Percentiles rank a stretch among this genome's conserved stretches.
These are phyloP conservation scores for Podospora pseudoanserina DNA, from an alignment of 495 filamentous ascomycete genomes.

Conservation along the genomic window DNA sequence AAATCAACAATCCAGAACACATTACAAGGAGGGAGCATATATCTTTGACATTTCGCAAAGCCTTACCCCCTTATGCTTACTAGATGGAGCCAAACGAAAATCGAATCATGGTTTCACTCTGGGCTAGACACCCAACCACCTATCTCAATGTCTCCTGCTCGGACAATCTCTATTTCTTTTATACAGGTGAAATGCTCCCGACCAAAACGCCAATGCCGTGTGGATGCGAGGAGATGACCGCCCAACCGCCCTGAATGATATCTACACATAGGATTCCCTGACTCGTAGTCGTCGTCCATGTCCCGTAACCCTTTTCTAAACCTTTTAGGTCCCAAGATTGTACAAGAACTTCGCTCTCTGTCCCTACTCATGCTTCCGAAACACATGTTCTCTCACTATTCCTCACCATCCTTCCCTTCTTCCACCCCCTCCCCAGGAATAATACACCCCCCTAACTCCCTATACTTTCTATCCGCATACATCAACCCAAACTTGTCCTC, in stretches of 20 bases:
- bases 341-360: background rate
- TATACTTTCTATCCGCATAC: conserved; percentile 44
- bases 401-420: conserved; percentile 5
- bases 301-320: background rate
- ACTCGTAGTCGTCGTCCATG: background rate
- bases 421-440: conserved; percentile 8
- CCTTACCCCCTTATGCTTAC: conserved; percentile 1
- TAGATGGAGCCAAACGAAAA: background rate
- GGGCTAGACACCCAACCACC: background rate
- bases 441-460: conserved; percentile 36
- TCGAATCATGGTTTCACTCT: background rate
- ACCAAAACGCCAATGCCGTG: conserved; percentile 16
- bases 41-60: background rate
- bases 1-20: conserved; percentile 42
- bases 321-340: too few relatives aligned
- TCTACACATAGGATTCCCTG: background rate
- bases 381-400: background rate
- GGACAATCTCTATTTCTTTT: background rate
- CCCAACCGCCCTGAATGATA: background rate
- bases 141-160: background rate
- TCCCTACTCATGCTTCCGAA: background rate
- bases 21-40: background rate
- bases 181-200: conserved; percentile 1
- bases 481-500: conserved; percentile 34
- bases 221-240: background rate